Percentiles rank a stretch among this genome's conserved stretches.
Conservation (phyloP, 1,139 yeast genomes). For the Protomyces inouyei region DNA sequence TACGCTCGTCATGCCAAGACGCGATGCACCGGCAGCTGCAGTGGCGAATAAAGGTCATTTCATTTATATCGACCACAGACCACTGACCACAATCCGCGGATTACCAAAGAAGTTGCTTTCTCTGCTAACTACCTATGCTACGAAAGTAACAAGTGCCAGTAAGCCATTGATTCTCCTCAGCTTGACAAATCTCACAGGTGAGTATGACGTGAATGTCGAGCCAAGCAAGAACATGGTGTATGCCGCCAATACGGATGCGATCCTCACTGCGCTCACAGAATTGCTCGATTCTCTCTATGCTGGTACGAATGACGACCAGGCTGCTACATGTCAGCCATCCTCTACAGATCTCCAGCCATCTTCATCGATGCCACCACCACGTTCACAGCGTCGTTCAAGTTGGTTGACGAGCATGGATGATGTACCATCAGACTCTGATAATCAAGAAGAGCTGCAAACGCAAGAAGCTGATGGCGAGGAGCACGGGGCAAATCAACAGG, state of each 20-base stretch:
- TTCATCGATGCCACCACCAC: background rate
- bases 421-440: background rate
- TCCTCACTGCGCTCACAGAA: background rate
- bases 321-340: background rate
- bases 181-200: constrained; percentile 37
- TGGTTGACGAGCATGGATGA: background rate
- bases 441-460: background rate
- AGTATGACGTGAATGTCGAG: constrained; percentile 45
- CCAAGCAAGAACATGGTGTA: constrained; percentile 47
- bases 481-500: background rate
- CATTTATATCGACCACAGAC: constrained; percentile 40
- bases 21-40: background rate
- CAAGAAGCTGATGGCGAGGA: background rate
- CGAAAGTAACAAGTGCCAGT: background rate
- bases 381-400: background rate
- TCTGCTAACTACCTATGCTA: constrained; percentile 32
- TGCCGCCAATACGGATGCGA: constrained; percentile 33
- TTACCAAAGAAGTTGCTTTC: constrained; percentile 34
- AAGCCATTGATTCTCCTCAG: constrained; percentile 38
- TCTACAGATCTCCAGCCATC: background rate
- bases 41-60: constrained; percentile 20
- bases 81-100: constrained; percentile 40
- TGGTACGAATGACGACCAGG: background rate
- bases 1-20: constrained; percentile 29
- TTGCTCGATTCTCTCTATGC: background rate